Evolutionary conservation across 2,329 filamentous ascomycete genomes (phyloP), one percentile per base, ranked within the genome.

Genomic region (Fusarium proliferatum): DNA sequence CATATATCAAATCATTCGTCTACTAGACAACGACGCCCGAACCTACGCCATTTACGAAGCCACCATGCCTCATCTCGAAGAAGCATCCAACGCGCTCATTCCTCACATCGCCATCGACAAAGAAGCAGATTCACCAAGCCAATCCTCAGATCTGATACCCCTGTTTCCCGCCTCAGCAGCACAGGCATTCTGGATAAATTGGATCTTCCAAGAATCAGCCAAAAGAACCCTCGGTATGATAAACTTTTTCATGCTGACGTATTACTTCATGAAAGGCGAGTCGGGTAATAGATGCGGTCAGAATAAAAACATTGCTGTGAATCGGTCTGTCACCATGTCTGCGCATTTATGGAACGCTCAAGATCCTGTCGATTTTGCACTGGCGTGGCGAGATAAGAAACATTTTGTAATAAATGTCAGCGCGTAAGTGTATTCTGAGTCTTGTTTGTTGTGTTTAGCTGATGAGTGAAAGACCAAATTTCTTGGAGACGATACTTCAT

Each of bases 61-160:
- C 2, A 64, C 45, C 13, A 64, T 64, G 57, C 61, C 61, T 12
- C 61, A 64, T n/a, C 61, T 64, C 1, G 61, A 64, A n/a, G 61
- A 64, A 30, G 61, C 61, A 13, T 48, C 45, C 5, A 36, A 62
- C 11, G 38, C 45, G 0, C 26, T 64, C 0, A 39, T 64, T 6
- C 33, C 46, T 0, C 36, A 52, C 7, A 64, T 64, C 5, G 28
- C 36, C 1, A 39, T 52, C 6, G 57, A 61, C 4, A 33, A 33
- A 13, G 17, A 12, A 21, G 17, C 26, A 17, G 38, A 43, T 11
- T 17, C 30, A 13, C 23, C 21, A 10, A 16, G 3, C 1, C 17
- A 41, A 1, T 15, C 33, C 3, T 9, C 21, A 4, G 57, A 63
- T 3, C 23, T 19, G 0, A 42, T 64, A 0, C 33, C 61, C 1